These are phyloP conservation scores for Lumnitzera racemosa DNA, from an alignment of 345 rosid species.

Conservation along the genomic window DNA sequence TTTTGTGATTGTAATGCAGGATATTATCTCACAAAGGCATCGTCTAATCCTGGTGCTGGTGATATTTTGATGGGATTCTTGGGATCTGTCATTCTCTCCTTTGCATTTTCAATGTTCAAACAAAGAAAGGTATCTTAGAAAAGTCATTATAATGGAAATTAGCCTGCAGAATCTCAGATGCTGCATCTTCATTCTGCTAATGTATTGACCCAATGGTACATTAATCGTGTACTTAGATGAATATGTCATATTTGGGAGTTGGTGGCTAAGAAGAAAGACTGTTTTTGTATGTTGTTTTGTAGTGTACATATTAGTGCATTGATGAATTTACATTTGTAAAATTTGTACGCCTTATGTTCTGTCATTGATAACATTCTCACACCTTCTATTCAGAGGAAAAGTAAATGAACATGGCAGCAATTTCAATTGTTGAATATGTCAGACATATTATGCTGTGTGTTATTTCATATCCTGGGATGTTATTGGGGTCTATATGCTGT, in stretches of 20 bases:
- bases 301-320: neutral
- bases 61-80: conserved; percentile 90
- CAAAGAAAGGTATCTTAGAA: conserved; percentile 62
- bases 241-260: too few relatives aligned
- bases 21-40: conserved; percentile 66
- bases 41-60: conserved; percentile 93
- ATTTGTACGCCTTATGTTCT: too few relatives aligned
- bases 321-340: too few relatives aligned
- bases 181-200: neutral
- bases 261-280: too few relatives aligned
- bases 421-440: too few relatives aligned
- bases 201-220: too few relatives aligned
- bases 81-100: conserved; percentile 92
- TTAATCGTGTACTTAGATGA: too few relatives aligned
- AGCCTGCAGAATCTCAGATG: neutral
- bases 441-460: too few relatives aligned
- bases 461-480: too few relatives aligned
- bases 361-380: too few relatives aligned
- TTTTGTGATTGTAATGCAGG: conserved; percentile 31
- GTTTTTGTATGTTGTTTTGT: neutral
- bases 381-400: too few relatives aligned
- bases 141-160: neutral
- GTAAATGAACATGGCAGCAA: too few relatives aligned
- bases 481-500: neutral
- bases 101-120: conserved; percentile 94